A percentile compares a stretch with the other conserved stretches of the same genome.
phyloP scores from a whole-genome alignment of 805 yeast species.

The Cyberlindnera euphorbiiphila region DNA sequence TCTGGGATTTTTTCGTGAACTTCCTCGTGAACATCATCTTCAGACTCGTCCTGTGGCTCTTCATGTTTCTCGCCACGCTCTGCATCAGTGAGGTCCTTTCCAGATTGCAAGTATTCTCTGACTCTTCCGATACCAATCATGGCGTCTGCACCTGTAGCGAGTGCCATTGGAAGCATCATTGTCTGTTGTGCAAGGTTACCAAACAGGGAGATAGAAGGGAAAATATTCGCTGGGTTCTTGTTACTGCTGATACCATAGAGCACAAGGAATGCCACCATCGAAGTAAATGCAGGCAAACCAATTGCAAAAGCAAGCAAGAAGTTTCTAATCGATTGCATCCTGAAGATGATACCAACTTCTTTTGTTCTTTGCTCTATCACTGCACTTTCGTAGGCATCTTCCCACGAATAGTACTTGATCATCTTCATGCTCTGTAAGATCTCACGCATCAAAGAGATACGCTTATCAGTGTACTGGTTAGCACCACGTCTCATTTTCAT shows the following conservation, averaged over 20 bases:
- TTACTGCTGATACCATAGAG: slow-evolving; percentile 36
- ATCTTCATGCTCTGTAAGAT: slow-evolving; percentile 58
- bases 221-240: slow-evolving; percentile 56
- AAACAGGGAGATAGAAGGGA: slow-evolving; percentile 68
- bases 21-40: slow-evolving; percentile 34
- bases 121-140: slow-evolving; percentile 57
- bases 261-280: slow-evolving; percentile 49
- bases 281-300: slow-evolving; percentile 46
- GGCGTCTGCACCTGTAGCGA: slow-evolving; percentile 68
- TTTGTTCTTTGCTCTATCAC: slow-evolving; percentile 48
- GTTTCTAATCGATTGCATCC: slow-evolving; percentile 60
- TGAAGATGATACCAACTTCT: slow-evolving; percentile 56
- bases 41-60: slow-evolving; percentile 32
- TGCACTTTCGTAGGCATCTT: slow-evolving; percentile 58
- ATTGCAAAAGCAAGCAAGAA: slow-evolving; percentile 47
- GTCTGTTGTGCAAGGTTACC: slow-evolving; percentile 58
- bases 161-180: slow-evolving; percentile 65
- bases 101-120: slow-evolving; percentile 46
- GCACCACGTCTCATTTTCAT: slow-evolving; percentile 50
- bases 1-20: slow-evolving; percentile 24
- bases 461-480: slow-evolving; percentile 56
- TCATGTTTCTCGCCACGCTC: too few species aligned
- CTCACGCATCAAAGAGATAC: slow-evolving; percentile 62
- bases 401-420: slow-evolving; percentile 87
- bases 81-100: slow-evolving; percentile 38